These are phyloP conservation scores for Colletotrichum lupini DNA, from an alignment of 2,329 filamentous ascomycete genomes.

Conservation along the genomic window DNA sequence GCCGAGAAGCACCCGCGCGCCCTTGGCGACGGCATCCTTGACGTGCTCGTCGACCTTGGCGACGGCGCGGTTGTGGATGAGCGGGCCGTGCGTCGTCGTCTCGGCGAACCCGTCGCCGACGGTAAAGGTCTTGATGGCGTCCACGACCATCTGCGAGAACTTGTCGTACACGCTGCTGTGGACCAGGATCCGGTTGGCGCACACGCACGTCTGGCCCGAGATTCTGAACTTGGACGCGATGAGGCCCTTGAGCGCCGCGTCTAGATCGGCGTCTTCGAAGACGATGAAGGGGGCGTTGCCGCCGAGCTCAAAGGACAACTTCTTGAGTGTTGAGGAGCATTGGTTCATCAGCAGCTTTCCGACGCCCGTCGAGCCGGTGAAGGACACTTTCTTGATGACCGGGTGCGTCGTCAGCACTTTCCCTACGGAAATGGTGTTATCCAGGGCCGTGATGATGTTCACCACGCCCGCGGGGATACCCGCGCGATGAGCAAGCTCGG, in stretches of 20 bases:
- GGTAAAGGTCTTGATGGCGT: constrained; percentile 67
- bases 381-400: constrained; percentile 81
- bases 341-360: constrained; percentile 81
- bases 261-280: constrained; percentile 73
- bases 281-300: constrained; percentile 74
- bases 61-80: constrained; percentile 77
- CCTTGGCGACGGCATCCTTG: constrained; percentile 74
- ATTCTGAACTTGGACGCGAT: constrained; percentile 66
- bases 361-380: constrained; percentile 80
- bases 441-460: constrained; percentile 77
- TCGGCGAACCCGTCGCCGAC: constrained; percentile 78
- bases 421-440: constrained; percentile 56
- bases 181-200: constrained; percentile 74
- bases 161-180: constrained; percentile 70
- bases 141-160: constrained; percentile 72
- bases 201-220: constrained; percentile 73
- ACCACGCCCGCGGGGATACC: constrained; percentile 83
- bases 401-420: constrained; percentile 74
- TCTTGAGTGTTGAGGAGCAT: constrained; percentile 73
- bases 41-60: constrained; percentile 78
- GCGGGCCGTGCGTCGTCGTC: constrained; percentile 78
- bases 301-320: constrained; percentile 74
- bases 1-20: constrained; percentile 72
- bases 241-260: constrained; percentile 72
- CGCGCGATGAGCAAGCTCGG: constrained; percentile 75